phyloP scores from a whole-genome alignment of 106 monocot species.

The Gastrodia elata region DNA sequence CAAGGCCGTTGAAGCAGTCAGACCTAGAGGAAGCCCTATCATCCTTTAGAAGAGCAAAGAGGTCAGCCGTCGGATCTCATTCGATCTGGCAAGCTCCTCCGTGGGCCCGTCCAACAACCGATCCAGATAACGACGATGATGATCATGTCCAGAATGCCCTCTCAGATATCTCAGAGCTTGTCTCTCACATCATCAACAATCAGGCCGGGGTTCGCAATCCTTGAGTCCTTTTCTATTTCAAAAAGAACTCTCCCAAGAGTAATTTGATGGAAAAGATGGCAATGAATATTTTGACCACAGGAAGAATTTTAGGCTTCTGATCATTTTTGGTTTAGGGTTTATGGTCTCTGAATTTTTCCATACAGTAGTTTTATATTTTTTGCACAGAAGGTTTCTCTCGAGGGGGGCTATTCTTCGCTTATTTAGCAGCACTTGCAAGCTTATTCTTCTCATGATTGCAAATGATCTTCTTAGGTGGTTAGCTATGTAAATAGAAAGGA shows the following conservation, averaged over 20 bases:
- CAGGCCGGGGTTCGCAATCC: not conserved
- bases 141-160: constrained; percentile 15
- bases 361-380: no score
- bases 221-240: not conserved
- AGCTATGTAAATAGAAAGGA: no score
- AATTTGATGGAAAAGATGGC: no score
- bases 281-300: not conserved
- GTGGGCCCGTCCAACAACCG: not conserved
- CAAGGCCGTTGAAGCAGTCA: constrained; percentile 13
- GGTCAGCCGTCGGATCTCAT: not conserved
- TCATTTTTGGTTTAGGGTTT: no score
- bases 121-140: not conserved
- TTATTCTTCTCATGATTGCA: no score
- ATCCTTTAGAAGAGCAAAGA: constrained; percentile 9
- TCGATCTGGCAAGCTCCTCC: not conserved
- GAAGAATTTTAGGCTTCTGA: not conserved
- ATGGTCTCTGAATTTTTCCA: no score
- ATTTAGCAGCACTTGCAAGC: no score
- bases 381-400: no score
- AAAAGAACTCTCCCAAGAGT: no score
- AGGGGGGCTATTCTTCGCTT: no score
- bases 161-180: constrained; percentile 12
- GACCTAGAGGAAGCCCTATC: constrained; percentile 18
- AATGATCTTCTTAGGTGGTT: no score
- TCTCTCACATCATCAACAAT: constrained; percentile 3